phyloP scores from a whole-genome alignment of 208 protist genomes.

The Trypanosoma conorhini region DNA sequence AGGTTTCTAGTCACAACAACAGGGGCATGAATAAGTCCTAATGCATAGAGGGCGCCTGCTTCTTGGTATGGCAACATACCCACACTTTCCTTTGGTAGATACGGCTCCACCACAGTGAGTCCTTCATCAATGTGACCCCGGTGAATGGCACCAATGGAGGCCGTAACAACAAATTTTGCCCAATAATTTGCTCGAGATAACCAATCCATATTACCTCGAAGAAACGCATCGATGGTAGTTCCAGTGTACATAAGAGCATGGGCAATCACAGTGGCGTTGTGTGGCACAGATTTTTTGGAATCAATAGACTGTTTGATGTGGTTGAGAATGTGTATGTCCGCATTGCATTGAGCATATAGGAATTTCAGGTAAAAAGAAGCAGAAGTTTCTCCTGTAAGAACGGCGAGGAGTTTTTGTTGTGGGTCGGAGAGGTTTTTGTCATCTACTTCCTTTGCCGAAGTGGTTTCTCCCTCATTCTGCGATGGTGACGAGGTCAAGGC shows the following conservation, averaged over 20 bases:
- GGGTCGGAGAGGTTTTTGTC: slow-evolving; percentile 21
- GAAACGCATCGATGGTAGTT: slow-evolving; percentile 98
- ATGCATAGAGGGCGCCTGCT: slow-evolving; percentile 97
- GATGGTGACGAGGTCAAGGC: not conserved
- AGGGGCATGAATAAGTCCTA: slow-evolving; percentile 98
- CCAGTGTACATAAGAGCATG: slow-evolving; percentile 98
- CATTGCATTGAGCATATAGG: slow-evolving; percentile 94
- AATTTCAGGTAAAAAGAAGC: slow-evolving; percentile 96
- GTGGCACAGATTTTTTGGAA: slow-evolving; percentile 68
- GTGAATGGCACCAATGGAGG: slow-evolving; percentile 98
- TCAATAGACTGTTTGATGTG: slow-evolving; percentile 94
- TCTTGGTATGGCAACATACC: slow-evolving; percentile 93
- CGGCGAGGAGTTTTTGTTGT: slow-evolving; percentile 67
- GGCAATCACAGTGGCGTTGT: slow-evolving; percentile 95
- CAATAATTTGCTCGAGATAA: slow-evolving; percentile 96
- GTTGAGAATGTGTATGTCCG: slow-evolving; percentile 95
- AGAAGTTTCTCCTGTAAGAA: slow-evolving; percentile 87
- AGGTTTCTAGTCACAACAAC: slow-evolving; percentile 88
- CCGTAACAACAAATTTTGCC: slow-evolving; percentile 97
- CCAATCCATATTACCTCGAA: slow-evolving; percentile 98
- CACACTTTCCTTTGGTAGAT: slow-evolving; percentile 84
- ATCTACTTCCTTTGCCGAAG: slow-evolving; percentile 16
- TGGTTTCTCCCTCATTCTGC: slow-evolving; percentile 1
- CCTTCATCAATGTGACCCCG: slow-evolving; percentile 92
- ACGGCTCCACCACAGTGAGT: slow-evolving; percentile 90